phyloP scores from a whole-genome alignment of 1,139 yeast species.

The Lodderomyces orthopsilosis region DNA sequence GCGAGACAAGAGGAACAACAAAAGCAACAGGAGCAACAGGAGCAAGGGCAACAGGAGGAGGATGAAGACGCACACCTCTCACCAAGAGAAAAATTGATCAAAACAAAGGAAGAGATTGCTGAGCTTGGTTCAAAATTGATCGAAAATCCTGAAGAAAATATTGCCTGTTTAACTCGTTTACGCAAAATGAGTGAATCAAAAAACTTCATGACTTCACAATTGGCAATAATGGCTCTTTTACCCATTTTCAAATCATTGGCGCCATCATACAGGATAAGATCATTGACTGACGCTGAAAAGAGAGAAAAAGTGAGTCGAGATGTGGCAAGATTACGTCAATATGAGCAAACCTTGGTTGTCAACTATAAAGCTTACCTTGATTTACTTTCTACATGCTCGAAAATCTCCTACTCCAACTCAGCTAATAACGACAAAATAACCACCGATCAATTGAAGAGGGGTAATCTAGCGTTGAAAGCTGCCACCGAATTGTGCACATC shows the following conservation, averaged over 20 bases:
- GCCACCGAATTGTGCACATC: conserved; percentile 70
- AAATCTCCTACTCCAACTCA: conserved; percentile 39
- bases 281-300: conserved; percentile 76
- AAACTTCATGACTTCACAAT: conserved; percentile 66
- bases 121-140: conserved; percentile 71
- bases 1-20: conserved; percentile 22
- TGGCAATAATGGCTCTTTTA: conserved; percentile 73
- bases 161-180: conserved; percentile 62
- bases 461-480: conserved; percentile 64
- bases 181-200: conserved; percentile 69
- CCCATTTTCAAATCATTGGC: conserved; percentile 83
- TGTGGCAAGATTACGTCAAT: conserved; percentile 67
- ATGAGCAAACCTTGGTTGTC: conserved; percentile 72
- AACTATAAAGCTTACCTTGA: conserved; percentile 72
- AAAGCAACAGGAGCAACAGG: conserved; percentile 18
- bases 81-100: conserved; percentile 56
- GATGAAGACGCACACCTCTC: conserved; percentile 48
- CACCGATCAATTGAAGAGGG: conserved; percentile 43
- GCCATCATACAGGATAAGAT: conserved; percentile 85
- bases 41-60: conserved; percentile 29
- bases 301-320: conserved; percentile 82
- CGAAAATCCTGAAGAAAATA: conserved; percentile 90
- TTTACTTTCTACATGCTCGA: conserved; percentile 43
- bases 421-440: conserved; percentile 38
- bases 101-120: conserved; percentile 81